Conservation (phyloP, 768 basidiomycete species). For the Chiua virens region DNA sequence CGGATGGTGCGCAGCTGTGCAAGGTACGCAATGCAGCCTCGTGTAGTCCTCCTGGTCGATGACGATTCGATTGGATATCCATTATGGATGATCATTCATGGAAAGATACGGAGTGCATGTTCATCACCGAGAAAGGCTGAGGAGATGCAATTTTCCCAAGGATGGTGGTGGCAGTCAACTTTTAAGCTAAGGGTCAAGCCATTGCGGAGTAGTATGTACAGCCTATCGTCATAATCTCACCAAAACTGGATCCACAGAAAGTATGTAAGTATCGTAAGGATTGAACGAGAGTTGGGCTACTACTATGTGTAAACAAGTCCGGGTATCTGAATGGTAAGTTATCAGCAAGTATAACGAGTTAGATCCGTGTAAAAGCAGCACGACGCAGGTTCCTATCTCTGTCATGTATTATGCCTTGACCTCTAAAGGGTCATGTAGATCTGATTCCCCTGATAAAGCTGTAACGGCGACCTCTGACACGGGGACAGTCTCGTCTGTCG, state of each 20-base stretch:
- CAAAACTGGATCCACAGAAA: too few species aligned
- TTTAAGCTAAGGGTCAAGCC: too few species aligned
- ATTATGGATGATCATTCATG: not conserved
- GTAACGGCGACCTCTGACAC: not conserved
- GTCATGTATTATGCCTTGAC: slow-evolving; percentile 14
- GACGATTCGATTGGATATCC: slow-evolving; percentile 4
- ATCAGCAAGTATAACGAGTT: slow-evolving; percentile 7
- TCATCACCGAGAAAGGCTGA: too few species aligned
- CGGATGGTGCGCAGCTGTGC: slow-evolving; percentile 13
- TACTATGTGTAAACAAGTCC: slow-evolving; percentile 19
- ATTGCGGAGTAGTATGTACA: too few species aligned
- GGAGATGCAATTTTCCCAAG: too few species aligned
- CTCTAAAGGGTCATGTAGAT: slow-evolving; percentile 15
- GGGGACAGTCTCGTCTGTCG: slow-evolving; percentile 5
- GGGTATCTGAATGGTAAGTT: slow-evolving; percentile 24
- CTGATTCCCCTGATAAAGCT: slow-evolving; percentile 1
- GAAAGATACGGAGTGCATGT: too few species aligned
- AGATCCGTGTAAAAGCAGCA: slow-evolving; percentile 7
- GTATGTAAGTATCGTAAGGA: not conserved
- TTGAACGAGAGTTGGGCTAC: slow-evolving; percentile 5
- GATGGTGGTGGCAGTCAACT: too few species aligned
- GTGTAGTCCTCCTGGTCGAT: slow-evolving; percentile 25
- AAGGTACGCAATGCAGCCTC: slow-evolving; percentile 12
- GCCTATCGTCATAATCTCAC: too few species aligned
- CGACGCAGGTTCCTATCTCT: slow-evolving; percentile 4